Evolutionary conservation across 345 rosid genomes (phyloP).

Genomic region (Excoecaria cochinchinensis): DNA sequence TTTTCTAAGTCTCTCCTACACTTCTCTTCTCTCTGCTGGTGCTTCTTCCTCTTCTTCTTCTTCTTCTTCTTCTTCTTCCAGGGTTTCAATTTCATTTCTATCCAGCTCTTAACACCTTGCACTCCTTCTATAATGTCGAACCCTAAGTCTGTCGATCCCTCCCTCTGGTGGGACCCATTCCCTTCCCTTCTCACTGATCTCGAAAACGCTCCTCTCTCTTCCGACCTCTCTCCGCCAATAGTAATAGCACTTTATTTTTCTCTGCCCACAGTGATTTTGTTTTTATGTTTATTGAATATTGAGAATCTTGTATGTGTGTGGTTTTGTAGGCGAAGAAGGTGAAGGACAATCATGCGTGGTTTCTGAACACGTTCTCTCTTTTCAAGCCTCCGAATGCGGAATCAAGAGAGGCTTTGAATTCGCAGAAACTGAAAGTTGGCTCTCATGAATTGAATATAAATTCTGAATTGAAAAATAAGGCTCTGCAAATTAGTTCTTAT

Average conservation of each 20-base stretch:
- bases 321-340: constrained; percentile 61
- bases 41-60: background rate
- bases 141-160: constrained; percentile 55
- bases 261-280: background rate
- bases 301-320: background rate
- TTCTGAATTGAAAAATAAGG: constrained; percentile 62
- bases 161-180: constrained; percentile 88
- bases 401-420: constrained; percentile 76
- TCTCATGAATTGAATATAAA: constrained; percentile 50
- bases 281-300: background rate
- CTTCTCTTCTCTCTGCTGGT: background rate
- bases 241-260: constrained; percentile 30
- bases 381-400: constrained; percentile 61
- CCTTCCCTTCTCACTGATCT: constrained; percentile 58
- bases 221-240: constrained; percentile 53
- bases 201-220: constrained; percentile 54
- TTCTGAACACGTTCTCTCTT: constrained; percentile 51
- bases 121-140: constrained; percentile 42
- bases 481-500: constrained; percentile 62
- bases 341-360: constrained; percentile 70
- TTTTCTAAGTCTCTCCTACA: background rate
- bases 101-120: background rate
- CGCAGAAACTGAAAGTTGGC: constrained; percentile 52
- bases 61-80: constrained; percentile 16
- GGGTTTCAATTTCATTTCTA: constrained; percentile 22